These are phyloP conservation scores for Phoenix roebelenii DNA, from an alignment of 176 grass and related monocot species.

Conservation along the genomic window DNA sequence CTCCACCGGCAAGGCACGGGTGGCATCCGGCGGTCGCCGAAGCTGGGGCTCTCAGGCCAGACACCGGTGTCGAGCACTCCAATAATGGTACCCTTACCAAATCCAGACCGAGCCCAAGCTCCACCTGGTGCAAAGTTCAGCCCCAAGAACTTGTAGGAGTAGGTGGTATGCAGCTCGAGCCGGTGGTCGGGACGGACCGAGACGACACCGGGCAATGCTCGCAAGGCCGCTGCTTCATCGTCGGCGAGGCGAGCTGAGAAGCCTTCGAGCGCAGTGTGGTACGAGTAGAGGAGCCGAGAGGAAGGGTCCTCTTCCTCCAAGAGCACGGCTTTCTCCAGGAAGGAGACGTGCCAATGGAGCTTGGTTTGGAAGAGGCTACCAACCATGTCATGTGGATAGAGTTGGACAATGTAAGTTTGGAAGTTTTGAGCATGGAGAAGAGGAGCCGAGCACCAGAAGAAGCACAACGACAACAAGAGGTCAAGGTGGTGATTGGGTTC, in stretches of 20 bases:
- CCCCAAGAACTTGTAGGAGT: conserved; percentile 78
- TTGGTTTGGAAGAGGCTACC: background rate
- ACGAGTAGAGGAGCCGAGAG: conserved; percentile 70
- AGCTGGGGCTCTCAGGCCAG: conserved; percentile 91
- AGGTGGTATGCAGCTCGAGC: conserved; percentile 70
- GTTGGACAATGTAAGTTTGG: conserved; percentile 71
- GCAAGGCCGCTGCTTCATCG: conserved; percentile 41
- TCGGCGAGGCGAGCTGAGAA: conserved; percentile 58
- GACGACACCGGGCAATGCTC: conserved; percentile 35
- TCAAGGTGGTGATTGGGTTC: no score
- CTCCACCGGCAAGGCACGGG: conserved; percentile 44
- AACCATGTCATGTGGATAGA: conserved; percentile 27
- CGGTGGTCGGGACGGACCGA: conserved; percentile 58
- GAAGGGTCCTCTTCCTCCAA: conserved; percentile 26
- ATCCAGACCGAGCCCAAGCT: conserved; percentile 50
- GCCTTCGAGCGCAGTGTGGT: conserved; percentile 73
- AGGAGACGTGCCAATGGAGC: conserved; percentile 55
- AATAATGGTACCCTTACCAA: conserved; percentile 47
- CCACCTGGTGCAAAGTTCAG: conserved; percentile 44
- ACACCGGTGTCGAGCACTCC: conserved; percentile 93
- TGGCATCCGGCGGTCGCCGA: conserved; percentile 66
- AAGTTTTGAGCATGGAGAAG: conserved; percentile 9
- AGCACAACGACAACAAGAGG: conserved; percentile 4
- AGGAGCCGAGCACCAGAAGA: background rate
- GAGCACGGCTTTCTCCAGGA: conserved; percentile 33